Evolutionary conservation across 2,329 filamentous ascomycete genomes (phyloP).

Genomic region (Xylaria sp.): DNA sequence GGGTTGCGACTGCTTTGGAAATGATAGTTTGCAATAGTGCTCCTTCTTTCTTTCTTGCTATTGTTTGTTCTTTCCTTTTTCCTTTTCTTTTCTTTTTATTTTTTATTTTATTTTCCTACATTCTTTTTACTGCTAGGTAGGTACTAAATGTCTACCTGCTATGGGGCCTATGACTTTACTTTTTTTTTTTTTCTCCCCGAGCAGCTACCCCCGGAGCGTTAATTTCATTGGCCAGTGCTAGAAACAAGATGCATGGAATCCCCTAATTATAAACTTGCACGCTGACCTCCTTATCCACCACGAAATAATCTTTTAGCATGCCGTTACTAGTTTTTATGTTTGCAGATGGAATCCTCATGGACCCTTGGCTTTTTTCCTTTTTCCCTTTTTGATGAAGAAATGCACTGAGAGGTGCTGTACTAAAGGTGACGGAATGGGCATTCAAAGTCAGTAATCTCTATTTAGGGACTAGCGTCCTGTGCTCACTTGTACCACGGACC

Average conservation of each 20-base stretch:
- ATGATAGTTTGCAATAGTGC: not conserved
- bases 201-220: not conserved
- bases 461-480: constrained; percentile 16
- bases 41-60: constrained; percentile 14
- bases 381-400: not conserved
- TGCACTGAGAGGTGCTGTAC: not conserved
- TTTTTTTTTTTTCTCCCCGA: constrained; percentile 2
- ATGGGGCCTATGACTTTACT: not conserved
- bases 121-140: constrained; percentile 16
- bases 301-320: not conserved
- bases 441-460: not conserved
- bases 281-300: not conserved
- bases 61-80: constrained; percentile 3
- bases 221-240: not conserved
- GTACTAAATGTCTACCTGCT: not conserved
- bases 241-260: not conserved
- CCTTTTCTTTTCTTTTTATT: constrained; percentile 9
- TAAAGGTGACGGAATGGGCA: not conserved
- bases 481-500: not conserved
- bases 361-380: no score
- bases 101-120: constrained; percentile 11
- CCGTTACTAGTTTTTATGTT: not conserved
- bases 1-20: constrained; percentile 20
- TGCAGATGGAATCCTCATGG: not conserved
- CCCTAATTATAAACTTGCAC: not conserved